Evolutionary conservation across 106 monocot genomes (phyloP).

Genomic region (Cymbidium sinense): DNA sequence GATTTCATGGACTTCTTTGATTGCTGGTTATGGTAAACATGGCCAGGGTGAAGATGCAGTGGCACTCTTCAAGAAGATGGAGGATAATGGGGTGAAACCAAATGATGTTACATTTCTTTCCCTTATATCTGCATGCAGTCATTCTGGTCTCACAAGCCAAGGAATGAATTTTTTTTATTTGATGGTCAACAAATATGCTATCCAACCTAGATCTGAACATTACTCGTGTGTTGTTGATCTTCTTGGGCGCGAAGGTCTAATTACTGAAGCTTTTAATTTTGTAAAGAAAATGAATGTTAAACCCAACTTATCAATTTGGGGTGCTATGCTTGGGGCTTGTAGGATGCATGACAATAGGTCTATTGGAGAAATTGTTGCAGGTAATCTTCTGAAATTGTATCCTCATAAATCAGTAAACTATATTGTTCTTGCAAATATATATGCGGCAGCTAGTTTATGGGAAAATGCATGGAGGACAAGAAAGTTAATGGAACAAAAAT

Average conservation of each 20-base stretch:
- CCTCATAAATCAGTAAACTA: constrained; percentile 58
- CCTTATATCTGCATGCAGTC: constrained; percentile 69
- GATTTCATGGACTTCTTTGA: constrained; percentile 81
- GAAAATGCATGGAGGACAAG: constrained; percentile 50
- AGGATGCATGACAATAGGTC: constrained; percentile 40
- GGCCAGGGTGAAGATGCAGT: constrained; percentile 51
- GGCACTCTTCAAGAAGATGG: constrained; percentile 53
- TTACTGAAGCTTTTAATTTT: constrained; percentile 68
- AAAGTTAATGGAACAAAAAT: constrained; percentile 35
- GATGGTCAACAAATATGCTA: constrained; percentile 63
- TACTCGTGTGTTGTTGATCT: constrained; percentile 81
- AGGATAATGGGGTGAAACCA: constrained; percentile 47
- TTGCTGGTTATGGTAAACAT: constrained; percentile 56
- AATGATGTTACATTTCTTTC: constrained; percentile 93
- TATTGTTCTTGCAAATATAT: constrained; percentile 69
- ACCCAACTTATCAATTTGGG: constrained; percentile 54
- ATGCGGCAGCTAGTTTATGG: constrained; percentile 63
- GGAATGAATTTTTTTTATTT: constrained; percentile 44
- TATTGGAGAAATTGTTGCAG: constrained; percentile 44
- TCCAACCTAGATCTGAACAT: constrained; percentile 74
- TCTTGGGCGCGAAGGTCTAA: constrained; percentile 63
- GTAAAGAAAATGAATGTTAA: constrained; percentile 29
- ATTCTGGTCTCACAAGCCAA: constrained; percentile 53
- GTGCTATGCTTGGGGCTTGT: constrained; percentile 79
- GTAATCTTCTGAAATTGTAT: constrained; percentile 36